phyloP scores from a whole-genome alignment of 2,329 filamentous ascomycete genomes.

The Sporothrix humicola region DNA sequence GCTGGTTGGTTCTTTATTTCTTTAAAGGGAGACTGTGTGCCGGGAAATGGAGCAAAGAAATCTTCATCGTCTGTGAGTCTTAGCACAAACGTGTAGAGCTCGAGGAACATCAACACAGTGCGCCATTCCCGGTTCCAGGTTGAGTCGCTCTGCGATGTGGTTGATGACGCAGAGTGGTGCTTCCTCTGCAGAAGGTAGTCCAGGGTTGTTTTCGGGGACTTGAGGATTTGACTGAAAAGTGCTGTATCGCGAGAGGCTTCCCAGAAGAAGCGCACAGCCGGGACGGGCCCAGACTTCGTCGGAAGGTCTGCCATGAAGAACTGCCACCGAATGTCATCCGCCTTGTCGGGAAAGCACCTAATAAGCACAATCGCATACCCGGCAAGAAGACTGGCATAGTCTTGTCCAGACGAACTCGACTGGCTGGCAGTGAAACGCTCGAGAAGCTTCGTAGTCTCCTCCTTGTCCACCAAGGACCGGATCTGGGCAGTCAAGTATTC shows the following conservation, averaged over 20 bases:
- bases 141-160: conserved; percentile 39
- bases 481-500: conserved; percentile 70
- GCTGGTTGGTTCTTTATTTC: conserved; percentile 42
- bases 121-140: conserved; percentile 76
- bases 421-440: conserved; percentile 47
- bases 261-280: conserved; percentile 87
- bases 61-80: conserved; percentile 96
- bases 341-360: conserved; percentile 78
- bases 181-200: conserved; percentile 41
- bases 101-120: conserved; percentile 85
- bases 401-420: conserved; percentile 36
- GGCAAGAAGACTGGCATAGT: conserved; percentile 75
- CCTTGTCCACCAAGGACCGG: conserved; percentile 73
- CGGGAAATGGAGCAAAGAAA: conserved; percentile 69
- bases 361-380: conserved; percentile 86
- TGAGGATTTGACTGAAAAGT: conserved; percentile 47
- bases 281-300: conserved; percentile 52
- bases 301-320: conserved; percentile 77
- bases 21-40: background rate
- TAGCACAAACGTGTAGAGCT: conserved; percentile 90
- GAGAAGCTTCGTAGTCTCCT: conserved; percentile 71
- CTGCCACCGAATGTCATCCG: conserved; percentile 93
- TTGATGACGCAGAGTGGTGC: conserved; percentile 32
- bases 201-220: conserved; percentile 43
- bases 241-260: conserved; percentile 58